Evolutionary conservation across 2,329 filamentous ascomycete species (phyloP).

Genomic region (Penicillium crustosum): DNA sequence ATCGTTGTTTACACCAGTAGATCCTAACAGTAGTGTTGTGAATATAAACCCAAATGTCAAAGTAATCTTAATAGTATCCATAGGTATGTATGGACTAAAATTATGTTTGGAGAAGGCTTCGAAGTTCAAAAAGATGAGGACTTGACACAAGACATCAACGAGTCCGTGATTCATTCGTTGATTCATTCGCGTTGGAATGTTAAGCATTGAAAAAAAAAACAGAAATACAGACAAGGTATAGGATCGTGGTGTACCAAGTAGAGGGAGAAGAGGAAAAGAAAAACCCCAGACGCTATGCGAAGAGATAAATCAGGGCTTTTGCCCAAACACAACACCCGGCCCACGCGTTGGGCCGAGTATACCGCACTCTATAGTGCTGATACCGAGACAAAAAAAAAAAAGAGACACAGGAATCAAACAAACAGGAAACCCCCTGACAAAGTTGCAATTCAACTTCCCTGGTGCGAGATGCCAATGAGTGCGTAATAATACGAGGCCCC

Average conservation of each 20-base stretch:
- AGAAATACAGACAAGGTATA: conserved; percentile 16
- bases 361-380: conserved; percentile 19
- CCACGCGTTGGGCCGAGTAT: conserved; percentile 5
- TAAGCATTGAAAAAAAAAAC: not conserved
- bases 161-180: not conserved
- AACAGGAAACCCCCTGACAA: not conserved
- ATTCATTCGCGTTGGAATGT: not conserved
- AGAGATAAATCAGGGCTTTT: conserved; percentile 32
- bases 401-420: not conserved
- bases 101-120: not conserved
- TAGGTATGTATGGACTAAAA: not conserved
- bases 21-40: too few species aligned
- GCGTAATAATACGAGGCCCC: conserved; percentile 4
- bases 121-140: not conserved
- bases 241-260: conserved; percentile 6
- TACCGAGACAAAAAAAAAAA: not conserved
- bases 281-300: conserved; percentile 43
- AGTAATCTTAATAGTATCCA: not conserved
- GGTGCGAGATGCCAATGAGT: not conserved
- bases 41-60: not conserved
- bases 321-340: conserved; percentile 12
- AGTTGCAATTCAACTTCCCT: not conserved
- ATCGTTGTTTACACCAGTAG: too few species aligned
- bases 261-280: conserved; percentile 19
- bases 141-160: not conserved